Conservation (phyloP, 1,284 basidiomycete genomes). For the Clitocybe nebularis region DNA sequence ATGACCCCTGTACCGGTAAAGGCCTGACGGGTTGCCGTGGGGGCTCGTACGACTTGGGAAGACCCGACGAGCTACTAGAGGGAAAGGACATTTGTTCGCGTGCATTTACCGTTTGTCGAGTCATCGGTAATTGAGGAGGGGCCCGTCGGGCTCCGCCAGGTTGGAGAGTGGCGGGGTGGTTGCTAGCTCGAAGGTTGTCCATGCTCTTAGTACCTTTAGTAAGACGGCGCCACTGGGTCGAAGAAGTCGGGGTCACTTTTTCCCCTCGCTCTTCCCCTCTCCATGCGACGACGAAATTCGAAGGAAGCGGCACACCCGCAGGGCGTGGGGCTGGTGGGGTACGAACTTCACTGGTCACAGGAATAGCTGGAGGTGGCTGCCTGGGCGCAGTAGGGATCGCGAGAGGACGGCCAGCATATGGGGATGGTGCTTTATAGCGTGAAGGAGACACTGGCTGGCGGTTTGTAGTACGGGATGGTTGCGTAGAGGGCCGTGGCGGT, state of each 20-base stretch:
- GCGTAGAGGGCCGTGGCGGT: conserved; percentile 11
- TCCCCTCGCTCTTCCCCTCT: conserved; percentile 39
- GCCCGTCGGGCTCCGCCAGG: conserved; percentile 28
- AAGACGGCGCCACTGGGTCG: conserved; percentile 26
- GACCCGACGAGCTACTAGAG: conserved; percentile 22
- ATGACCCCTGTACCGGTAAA: conserved; percentile 36
- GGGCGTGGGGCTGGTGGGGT: conserved; percentile 19
- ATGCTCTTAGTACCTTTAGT: conserved; percentile 52
- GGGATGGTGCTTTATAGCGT: conserved; percentile 26
- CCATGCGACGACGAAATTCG: conserved; percentile 45
- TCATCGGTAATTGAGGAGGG: conserved; percentile 26
- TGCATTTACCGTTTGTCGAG: conserved; percentile 21
- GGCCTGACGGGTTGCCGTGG: conserved; percentile 27
- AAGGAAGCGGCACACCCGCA: conserved; percentile 37
- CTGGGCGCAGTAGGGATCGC: conserved; percentile 35
- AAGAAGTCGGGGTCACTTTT: conserved; percentile 25
- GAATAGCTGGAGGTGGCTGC: conserved; percentile 31
- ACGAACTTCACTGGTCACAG: conserved; percentile 18
- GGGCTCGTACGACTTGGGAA: conserved; percentile 39
- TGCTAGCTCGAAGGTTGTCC: conserved; percentile 43
- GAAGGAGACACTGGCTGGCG: conserved; percentile 27
- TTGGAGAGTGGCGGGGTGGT: conserved; percentile 32
- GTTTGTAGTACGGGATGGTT: conserved; percentile 10
- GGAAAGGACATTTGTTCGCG: conserved; percentile 22
- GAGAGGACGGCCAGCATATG: conserved; percentile 27